These are phyloP conservation scores for Jackrogersella minutella DNA, from an alignment of 495 filamentous ascomycete genomes.

Conservation along the genomic window DNA sequence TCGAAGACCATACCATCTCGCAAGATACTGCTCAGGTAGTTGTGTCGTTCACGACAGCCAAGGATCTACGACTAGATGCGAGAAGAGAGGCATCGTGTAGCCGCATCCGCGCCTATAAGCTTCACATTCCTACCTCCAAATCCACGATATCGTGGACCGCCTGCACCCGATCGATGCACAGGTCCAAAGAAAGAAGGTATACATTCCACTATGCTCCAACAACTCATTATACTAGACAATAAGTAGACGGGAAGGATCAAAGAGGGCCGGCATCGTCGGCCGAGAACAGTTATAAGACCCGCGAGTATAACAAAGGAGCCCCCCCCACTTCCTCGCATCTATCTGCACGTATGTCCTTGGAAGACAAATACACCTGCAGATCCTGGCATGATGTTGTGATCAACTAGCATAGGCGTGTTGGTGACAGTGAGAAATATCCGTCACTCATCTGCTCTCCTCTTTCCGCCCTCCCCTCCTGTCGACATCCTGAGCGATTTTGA, in stretches of 20 bases:
- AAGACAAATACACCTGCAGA: constrained; percentile 28
- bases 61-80: constrained; percentile 28
- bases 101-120: constrained; percentile 16
- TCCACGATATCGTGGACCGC: constrained; percentile 14
- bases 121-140: constrained; percentile 10
- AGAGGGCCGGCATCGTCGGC: constrained; percentile 20
- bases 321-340: constrained; percentile 32
- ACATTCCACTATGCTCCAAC: background rate
- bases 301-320: constrained; percentile 4
- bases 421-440: constrained; percentile 13
- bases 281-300: constrained; percentile 20
- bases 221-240: background rate
- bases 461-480: background rate
- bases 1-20: background rate
- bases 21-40: background rate
- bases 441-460: background rate
- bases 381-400: constrained; percentile 34
- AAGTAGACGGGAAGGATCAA: constrained; percentile 1
- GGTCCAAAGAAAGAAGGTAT: constrained; percentile 14
- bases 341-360: constrained; percentile 31
- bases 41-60: background rate
- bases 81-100: constrained; percentile 14
- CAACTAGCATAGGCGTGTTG: constrained; percentile 12
- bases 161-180: constrained; percentile 23
- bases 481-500: background rate